Percentiles rank a stretch among this genome's conserved stretches.
Conservation (phyloP, 306 rosid species). For the Vigna nakashimae region DNA sequence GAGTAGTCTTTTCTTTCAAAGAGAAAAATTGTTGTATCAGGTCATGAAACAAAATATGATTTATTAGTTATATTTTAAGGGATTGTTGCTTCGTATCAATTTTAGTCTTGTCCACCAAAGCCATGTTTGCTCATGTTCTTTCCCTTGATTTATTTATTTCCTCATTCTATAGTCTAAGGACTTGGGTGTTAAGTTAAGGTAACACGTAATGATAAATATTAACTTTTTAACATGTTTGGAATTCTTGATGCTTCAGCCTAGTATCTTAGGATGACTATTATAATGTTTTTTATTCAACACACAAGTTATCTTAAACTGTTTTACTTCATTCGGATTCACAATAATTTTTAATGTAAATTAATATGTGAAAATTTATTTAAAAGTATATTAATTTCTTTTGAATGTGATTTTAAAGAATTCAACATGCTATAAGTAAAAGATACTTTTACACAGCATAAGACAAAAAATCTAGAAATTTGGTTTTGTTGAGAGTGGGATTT, state of each 20-base stretch:
- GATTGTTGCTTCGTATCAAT: background rate
- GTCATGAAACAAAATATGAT: conserved; percentile 10
- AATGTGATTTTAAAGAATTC: too few relatives aligned
- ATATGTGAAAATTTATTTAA: too few relatives aligned
- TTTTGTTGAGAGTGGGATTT: conserved; percentile 63
- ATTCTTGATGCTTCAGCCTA: too few relatives aligned
- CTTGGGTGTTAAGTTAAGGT: background rate
- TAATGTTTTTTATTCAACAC: too few relatives aligned
- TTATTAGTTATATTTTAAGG: conserved; percentile 12
- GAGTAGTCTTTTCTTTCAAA: conserved; percentile 31
- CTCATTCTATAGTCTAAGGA: background rate
- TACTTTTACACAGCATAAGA: too few relatives aligned
- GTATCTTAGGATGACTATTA: too few relatives aligned
- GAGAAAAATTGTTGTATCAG: conserved; percentile 23
- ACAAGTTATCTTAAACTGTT: too few relatives aligned
- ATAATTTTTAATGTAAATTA: too few relatives aligned
- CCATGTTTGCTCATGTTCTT: background rate
- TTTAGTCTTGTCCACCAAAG: background rate
- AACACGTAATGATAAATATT: background rate
- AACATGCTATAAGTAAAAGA: too few relatives aligned
- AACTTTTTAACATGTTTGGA: background rate
- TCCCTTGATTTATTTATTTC: background rate
- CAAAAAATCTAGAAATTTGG: too few relatives aligned
- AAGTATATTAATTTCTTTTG: too few relatives aligned
- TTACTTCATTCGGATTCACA: too few relatives aligned